These are phyloP conservation scores for Imleria badia DNA, from an alignment of 768 basidiomycete genomes.

Conservation along the genomic window DNA sequence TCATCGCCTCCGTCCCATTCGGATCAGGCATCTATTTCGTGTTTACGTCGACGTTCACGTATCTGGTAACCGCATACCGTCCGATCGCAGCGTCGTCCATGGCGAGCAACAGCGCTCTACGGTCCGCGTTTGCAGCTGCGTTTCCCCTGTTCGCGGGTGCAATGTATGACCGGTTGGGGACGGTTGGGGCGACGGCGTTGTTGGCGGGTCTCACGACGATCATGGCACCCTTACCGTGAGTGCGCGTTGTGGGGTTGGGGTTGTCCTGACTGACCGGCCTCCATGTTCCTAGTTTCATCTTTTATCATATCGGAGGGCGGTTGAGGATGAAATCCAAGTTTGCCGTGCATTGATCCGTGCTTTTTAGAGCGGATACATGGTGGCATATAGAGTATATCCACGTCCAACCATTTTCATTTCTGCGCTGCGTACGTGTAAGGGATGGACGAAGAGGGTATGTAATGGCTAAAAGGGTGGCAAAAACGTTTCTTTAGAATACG, in stretches of 20 bases:
- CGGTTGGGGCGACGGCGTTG: constrained; percentile 72
- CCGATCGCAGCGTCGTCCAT: constrained; percentile 60
- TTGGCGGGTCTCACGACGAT: constrained; percentile 61
- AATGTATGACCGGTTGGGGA: constrained; percentile 56
- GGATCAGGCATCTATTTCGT: constrained; percentile 60
- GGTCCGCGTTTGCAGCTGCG: constrained; percentile 46
- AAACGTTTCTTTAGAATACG: neutral
- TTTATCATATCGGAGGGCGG: constrained; percentile 46
- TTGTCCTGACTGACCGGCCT: neutral
- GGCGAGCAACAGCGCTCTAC: constrained; percentile 60
- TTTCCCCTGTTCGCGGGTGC: constrained; percentile 54
- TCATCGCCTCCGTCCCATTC: constrained; percentile 46
- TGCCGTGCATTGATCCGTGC: constrained; percentile 23
- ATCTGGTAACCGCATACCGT: constrained; percentile 50
- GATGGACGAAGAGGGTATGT: neutral
- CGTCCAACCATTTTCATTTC: no score
- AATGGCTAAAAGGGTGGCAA: neutral
- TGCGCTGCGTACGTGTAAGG: no score
- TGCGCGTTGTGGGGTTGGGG: neutral
- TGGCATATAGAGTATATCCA: no score
- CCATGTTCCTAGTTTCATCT: constrained; percentile 40
- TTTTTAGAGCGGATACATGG: no score
- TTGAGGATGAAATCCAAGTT: constrained; percentile 46
- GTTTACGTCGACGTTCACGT: constrained; percentile 69
- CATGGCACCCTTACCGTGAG: constrained; percentile 64